Base-by-base conservation (phyloP, 2,329 filamentous ascomycete genomes). In the Exophiala lecanii-corni region DNA sequence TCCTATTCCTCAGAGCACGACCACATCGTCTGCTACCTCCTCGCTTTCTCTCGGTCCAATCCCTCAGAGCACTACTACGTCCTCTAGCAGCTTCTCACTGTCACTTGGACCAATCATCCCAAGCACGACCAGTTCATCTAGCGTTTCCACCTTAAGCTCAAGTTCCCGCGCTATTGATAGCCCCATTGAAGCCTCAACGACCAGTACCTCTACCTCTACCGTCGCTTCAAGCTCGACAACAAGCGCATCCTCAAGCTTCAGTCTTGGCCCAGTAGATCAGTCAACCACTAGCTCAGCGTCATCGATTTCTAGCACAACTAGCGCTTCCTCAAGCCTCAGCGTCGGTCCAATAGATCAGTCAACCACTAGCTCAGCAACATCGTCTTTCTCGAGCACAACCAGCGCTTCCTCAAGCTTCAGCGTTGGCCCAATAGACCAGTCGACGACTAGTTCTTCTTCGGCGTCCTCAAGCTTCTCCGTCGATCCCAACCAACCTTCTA, bases 161-260 rank as follows among this genome's bases (percentile, higher is more conserved):
- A 17, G 13, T 6, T 19, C 33, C 9, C 9, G 33, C n/a, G 33
- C 33, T 18, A 35, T 35, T 35, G 33, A 35, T 35, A 35, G 33
- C 33, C 33, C 33, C 10, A 35, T 35, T 10, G 16, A 18, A 18
- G 33, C 4, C 13, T 18, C 33, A 20, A 35, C 33, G n/a, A 18
- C 23, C 6, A 12, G 6, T 26, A 7, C 23, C 7, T 26, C 23
- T 26, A 26, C 23, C 12, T 26, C 23, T 26, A 26, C 7, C 12
- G 23, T 7, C 23, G 12, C 23, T 12, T 37, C 35, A 16, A 37
- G 10, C 12, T 25, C 20, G 35, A 21, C 17, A 17, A 37, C n/a
- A 9, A 21, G n/a, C 12, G 20, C 35, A n/a, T n/a, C n/a, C 20
- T 20, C 35, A 9, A 37, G 18, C 17, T 17, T 36, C 13, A n/a